Conservation (phyloP, 345 rosid genomes). For the Sonneratia alba region DNA sequence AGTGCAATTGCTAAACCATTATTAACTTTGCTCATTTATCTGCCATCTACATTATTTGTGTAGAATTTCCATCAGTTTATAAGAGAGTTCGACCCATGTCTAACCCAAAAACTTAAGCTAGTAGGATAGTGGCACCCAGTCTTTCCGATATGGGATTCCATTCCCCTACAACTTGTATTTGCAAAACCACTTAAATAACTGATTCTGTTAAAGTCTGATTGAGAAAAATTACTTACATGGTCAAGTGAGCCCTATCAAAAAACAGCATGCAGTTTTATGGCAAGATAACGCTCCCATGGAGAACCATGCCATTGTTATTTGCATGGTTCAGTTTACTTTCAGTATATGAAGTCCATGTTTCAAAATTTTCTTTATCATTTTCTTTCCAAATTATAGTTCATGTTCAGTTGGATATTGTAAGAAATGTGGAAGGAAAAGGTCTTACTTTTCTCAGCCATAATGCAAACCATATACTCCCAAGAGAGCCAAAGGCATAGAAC, state of each 20-base stretch:
- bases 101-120: too few species aligned
- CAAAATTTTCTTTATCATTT: background rate
- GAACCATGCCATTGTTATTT: background rate
- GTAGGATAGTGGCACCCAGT: too few species aligned
- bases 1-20: too few species aligned
- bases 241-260: background rate
- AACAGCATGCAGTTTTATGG: background rate
- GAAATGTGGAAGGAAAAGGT: background rate
- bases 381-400: background rate
- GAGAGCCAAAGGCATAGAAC: slow-evolving; percentile 88
- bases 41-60: too few species aligned
- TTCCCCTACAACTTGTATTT: background rate
- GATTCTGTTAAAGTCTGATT: background rate
- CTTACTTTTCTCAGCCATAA: slow-evolving; percentile 65
- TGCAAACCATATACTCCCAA: slow-evolving; percentile 85
- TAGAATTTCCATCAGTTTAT: too few species aligned
- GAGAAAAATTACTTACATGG: background rate
- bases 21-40: too few species aligned
- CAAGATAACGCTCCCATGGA: background rate
- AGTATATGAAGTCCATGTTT: background rate
- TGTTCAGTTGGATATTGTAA: background rate
- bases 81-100: too few species aligned
- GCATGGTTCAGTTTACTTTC: background rate
- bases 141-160: too few species aligned
- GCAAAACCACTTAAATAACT: background rate